Conservation (phyloP, 805 yeast genomes). For the Kodamaea sagamina region DNA sequence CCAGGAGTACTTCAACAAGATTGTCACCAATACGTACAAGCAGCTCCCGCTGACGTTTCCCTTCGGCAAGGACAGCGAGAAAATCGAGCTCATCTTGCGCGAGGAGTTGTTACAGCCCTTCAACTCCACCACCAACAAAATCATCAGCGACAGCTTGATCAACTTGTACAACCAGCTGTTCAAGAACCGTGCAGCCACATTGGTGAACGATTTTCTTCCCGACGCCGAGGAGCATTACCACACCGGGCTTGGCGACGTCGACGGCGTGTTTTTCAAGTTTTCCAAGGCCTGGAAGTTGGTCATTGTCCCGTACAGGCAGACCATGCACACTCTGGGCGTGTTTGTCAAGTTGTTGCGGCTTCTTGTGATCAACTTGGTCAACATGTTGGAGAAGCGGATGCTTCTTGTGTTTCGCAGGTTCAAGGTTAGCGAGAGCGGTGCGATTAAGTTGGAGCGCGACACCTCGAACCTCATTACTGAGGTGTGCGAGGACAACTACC, state of each 20-base stretch:
- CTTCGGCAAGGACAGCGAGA: conserved; percentile 15
- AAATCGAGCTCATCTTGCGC: conserved; percentile 29
- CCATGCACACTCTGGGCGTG: conserved; percentile 51
- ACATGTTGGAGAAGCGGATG: conserved; percentile 62
- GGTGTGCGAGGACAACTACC: conserved; percentile 70
- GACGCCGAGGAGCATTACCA: conserved; percentile 21
- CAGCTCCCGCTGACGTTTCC: conserved; percentile 23
- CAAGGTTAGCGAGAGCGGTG: conserved; percentile 75
- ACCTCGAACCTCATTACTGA: conserved; percentile 71
- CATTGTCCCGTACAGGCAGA: conserved; percentile 64
- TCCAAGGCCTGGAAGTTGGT: conserved; percentile 63
- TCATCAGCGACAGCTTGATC: conserved; percentile 39
- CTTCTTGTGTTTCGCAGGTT: conserved; percentile 61
- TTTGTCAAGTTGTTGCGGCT: conserved; percentile 51
- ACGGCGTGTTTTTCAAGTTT: conserved; percentile 46
- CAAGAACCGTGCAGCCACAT: conserved; percentile 42
- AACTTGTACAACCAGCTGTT: conserved; percentile 52
- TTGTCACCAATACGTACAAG: conserved; percentile 46
- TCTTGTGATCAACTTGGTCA: conserved; percentile 57
- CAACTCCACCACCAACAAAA: conserved; percentile 14
- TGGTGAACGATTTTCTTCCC: conserved; percentile 47
- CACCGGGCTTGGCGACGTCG: conserved; percentile 16
- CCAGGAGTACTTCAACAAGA: conserved; percentile 54
- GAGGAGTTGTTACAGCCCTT: conserved; percentile 37
- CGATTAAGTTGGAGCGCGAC: conserved; percentile 81